Conservation (phyloP, 176 grass and related monocot genomes). For the Secale cereale region DNA sequence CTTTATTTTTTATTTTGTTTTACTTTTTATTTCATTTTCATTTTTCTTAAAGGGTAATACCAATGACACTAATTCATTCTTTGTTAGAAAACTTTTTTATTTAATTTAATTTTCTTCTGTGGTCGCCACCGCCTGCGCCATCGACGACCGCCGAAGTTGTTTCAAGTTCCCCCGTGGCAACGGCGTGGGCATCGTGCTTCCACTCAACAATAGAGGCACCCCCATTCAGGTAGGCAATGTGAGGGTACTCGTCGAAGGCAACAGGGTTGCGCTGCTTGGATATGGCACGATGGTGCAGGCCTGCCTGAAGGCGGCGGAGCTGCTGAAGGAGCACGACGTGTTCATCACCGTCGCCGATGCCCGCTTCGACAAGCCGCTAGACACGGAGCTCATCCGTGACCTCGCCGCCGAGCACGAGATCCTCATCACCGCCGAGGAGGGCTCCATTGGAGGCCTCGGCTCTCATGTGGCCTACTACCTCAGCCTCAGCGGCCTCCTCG, state of each 20-base stretch:
- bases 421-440: slow-evolving; percentile 81
- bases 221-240: slow-evolving; percentile 56
- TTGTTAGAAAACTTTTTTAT: too few relatives aligned
- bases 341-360: slow-evolving; percentile 74
- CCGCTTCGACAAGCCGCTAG: slow-evolving; percentile 90
- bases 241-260: slow-evolving; percentile 65
- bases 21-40: too few relatives aligned
- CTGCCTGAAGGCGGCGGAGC: slow-evolving; percentile 66
- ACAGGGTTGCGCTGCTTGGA: slow-evolving; percentile 66
- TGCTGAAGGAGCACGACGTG: slow-evolving; percentile 58
- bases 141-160: slow-evolving; percentile 80
- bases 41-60: too few relatives aligned
- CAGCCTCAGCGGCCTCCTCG: slow-evolving; percentile 66
- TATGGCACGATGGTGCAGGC: slow-evolving; percentile 86
- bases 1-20: too few relatives aligned
- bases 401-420: slow-evolving; percentile 80
- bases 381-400: slow-evolving; percentile 51
- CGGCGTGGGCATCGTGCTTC: slow-evolving; percentile 59
- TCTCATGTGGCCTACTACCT: slow-evolving; percentile 84
- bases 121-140: slow-evolving; percentile 84
- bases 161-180: slow-evolving; percentile 88
- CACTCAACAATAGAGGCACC: slow-evolving; percentile 50
- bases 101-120: too few relatives aligned
- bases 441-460: slow-evolving; percentile 78
- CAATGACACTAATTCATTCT: too few relatives aligned